Evolutionary conservation across 208 protist species (phyloP), one percentile per base, ranked within the genome.

Genomic region (Leishmania mexicana): DNA sequence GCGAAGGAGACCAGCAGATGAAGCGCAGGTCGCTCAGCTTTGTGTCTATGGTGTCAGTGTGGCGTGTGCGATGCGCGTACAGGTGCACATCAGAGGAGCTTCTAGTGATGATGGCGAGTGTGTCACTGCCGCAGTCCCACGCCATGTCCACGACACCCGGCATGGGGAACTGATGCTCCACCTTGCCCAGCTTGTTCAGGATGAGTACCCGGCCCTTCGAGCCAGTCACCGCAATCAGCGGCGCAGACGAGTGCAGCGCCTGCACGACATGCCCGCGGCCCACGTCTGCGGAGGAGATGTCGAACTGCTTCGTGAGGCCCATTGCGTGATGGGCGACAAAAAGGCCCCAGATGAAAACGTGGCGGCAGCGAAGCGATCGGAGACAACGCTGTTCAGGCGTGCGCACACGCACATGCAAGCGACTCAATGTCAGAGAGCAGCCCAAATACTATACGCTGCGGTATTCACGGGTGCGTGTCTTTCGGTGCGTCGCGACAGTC

Each of bases 101-200:
- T 40, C 90, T 71, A 42, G 96, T 95, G 71, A 99, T 87, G 53
- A 99, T 75, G 24, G 97, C 98, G 13, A 99, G 83, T 5, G 90
- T 88, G 75, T 98, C 96, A n/a, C 88, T 81, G 83, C 58, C 90
- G 58, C 47, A 73, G 80, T 99, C 97, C 98, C 98, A 99, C 45
- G 90, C 90, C 78, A 99, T 85, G 42, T 88, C 80, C 17, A 96
- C 75, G n/a, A 95, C 92, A 54, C 85, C 81, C 19, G 87, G 40
- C 31, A 97, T 80, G 11, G 91, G 76, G 31, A 99, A 91, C 64
- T 97, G 90, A 77, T 97, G 89, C 72, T 96, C 85, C 19, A 87
- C 67, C 76, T 96, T 96, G 35, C 97, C 97, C 17, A 86, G 45
- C n/a, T 95, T 85, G 80, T 89, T 92, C 45, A 94, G 75, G 64